Conservation (phyloP, 1,284 basidiomycete species). For the Irpex sp. region DNA sequence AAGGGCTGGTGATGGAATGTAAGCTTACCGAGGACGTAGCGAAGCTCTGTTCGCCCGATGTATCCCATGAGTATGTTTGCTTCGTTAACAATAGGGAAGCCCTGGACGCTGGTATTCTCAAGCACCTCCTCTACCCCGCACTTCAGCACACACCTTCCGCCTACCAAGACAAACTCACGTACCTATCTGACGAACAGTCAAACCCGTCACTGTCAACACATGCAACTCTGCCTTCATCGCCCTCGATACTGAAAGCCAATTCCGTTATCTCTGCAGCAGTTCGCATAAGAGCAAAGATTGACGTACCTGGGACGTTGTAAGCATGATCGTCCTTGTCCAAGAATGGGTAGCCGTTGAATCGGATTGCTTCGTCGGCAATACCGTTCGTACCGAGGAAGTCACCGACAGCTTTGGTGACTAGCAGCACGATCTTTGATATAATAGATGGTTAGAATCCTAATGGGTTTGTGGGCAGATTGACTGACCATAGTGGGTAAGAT, state of each 20-base stretch:
- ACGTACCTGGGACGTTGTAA: conserved; percentile 82
- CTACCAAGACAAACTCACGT: conserved; percentile 25
- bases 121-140: conserved; percentile 59
- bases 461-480: background rate
- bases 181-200: conserved; percentile 80
- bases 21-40: conserved; percentile 88
- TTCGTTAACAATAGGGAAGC: conserved; percentile 83
- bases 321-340: conserved; percentile 92
- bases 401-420: conserved; percentile 97
- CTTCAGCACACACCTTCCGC: background rate
- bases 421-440: conserved; percentile 75
- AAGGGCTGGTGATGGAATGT: too few species aligned
- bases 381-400: conserved; percentile 92
- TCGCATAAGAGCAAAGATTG: background rate
- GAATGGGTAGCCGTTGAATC: conserved; percentile 96
- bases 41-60: conserved; percentile 83
- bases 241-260: conserved; percentile 59
- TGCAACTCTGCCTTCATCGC: conserved; percentile 86
- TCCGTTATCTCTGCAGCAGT: background rate
- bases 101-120: conserved; percentile 74
- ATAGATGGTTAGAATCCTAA: background rate
- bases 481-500: conserved; percentile 96
- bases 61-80: conserved; percentile 78
- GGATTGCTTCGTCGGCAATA: conserved; percentile 96
- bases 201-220: conserved; percentile 71